Evolutionary conservation across 345 rosid genomes (phyloP), one percentile per base, ranked within the genome.

Genomic region (Hypericum perforatum): DNA sequence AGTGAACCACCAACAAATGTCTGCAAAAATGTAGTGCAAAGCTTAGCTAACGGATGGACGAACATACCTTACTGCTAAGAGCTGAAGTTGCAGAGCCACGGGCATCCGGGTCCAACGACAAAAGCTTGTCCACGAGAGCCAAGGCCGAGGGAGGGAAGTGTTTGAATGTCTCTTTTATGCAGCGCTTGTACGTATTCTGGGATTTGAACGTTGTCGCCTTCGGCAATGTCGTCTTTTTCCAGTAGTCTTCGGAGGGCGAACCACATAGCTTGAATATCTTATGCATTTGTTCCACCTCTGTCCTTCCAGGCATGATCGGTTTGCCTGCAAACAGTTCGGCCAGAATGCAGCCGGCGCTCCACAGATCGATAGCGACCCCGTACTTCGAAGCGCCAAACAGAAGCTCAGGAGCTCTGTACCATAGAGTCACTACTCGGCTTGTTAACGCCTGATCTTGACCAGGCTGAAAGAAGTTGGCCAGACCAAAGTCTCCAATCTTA

Each of bases 231-330:
- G 76, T 75, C 10, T 71, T 86, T 63, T 50, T 63, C 99, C 99
- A 94, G 62, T 77, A 94, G 9, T 73, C 86, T 49, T 82, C 97
- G 0, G 81, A 67, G 9, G 95, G 85, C 2, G 97, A 85, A 59
- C 99, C 95, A 6, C 97, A 94, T 16, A 94, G 86, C 82, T 94
- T 94, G 60, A 85, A 84, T 43, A 89, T 89, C 76, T 89, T 94
- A 57, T 94, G 99, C 79, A 89, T 71, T 65, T 94, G 97, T 77
- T 94, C 99, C 65, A 94, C 97, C 89, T 92, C 95, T 37, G 99
- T 92, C 76, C 97, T 84, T 67, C 95, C 94, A 0, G 99, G 91
- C 94, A 92, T 79, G 56, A 85, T 89, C 54, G 91, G 99, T 64
- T 85, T 85, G 48, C 99, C 95, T 0, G 82, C 77, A 64, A 68